Base-by-base conservation (phyloP, 202 grass and related monocot species). In the Panicum hallii region DNA sequence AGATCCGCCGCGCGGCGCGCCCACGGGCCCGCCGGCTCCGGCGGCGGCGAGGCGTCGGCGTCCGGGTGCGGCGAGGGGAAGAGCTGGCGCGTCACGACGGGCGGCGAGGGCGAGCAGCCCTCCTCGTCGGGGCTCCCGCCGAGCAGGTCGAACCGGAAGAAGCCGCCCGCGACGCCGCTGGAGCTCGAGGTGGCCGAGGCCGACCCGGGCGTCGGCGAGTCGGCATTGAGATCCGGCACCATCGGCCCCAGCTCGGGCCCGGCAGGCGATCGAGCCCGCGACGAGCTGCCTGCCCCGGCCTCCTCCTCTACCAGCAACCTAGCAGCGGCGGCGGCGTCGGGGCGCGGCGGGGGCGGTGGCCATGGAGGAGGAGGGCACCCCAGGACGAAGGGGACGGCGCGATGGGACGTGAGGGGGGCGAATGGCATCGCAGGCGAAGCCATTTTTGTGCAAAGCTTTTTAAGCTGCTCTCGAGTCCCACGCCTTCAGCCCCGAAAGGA, bases 201-300 rank as follows among this genome's bases (percentile, higher is more conserved):
- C 53, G 77, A 60, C 2, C 30, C 81, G 19, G 73, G 65, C 28
- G 87, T 71, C 23, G 90, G 84, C 22, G 93, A 91, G 20, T 75
- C 82, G 71, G 90, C 89, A 87, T 94, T 97, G 82, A 97, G 94
- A 97, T 97, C 94, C 80, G 87, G 84, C 87, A 90, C 87, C 94
- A 91, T 97, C 20, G 71, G 16, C 71, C 54, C 38, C 58, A 13
- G 22, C 32, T 26, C 41, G 23, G 14, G 56, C 42, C 9, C 30
- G 32, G 4, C 65, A 30, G 47, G 71, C 32, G 53, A 23, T 63
- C 60, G 49, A 34, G 36, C 43, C 15, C 23, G 12, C 54, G 54
- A 13, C 54, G 54, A 13, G 30, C 30, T 34, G 32, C 47, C 38
- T 4, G 11, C 17, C 26, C 34, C 61, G 43, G 42, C 50, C 14